Base-by-base conservation (phyloP, 108 stramenopile species). In the Nitzschia sp. region DNA sequence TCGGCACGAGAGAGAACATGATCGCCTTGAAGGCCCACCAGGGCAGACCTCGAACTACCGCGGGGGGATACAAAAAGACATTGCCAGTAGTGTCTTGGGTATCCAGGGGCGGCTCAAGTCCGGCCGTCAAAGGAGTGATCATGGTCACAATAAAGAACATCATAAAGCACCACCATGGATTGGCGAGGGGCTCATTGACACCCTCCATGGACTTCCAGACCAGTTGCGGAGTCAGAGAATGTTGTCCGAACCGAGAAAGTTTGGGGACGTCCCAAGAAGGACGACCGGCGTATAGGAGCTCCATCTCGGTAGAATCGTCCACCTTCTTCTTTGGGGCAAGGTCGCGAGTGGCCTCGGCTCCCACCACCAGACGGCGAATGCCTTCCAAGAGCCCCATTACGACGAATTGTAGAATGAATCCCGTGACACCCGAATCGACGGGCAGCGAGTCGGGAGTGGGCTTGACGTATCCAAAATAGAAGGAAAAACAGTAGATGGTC, bases 241-340 rank as follows among this genome's bases (percentile, higher is more conserved):
- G 21, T 0, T 53, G 31, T n/a, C 76, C 76, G 29, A 66, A 72
- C 3, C 63, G 48, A 30, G 41, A 1, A 55, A 33, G 11, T 8
- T 2, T 15, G 27, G 69, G 69, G 19, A 70, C 32, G 60, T 71
- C 76, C 63, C 62, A 77, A 9, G 2, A n/a, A 22, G 76, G 69
- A 11, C 63, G 56, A 22, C 35, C 35, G 22, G 61, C 34, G 33
- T 38, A 62, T 6, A 53, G 11, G 1, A 75, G 47, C 11, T 21
- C 1, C 2, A 33, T 8, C 23, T 75, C 48, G 2, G 59, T 58
- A 3, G 33, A n/a, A 25, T 62, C 44, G 29, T 17, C 33, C 3
- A 38, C 58, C n/a, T 60, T 38, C 16, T n/a, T 38, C 3, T 3
- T 19, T 19, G 22, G 29, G n/a, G 29, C 2, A 8, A 16, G n/a